phyloP scores from a whole-genome alignment of 768 basidiomycete species.

The button mushroom (Agaricus bisporus) region DNA sequence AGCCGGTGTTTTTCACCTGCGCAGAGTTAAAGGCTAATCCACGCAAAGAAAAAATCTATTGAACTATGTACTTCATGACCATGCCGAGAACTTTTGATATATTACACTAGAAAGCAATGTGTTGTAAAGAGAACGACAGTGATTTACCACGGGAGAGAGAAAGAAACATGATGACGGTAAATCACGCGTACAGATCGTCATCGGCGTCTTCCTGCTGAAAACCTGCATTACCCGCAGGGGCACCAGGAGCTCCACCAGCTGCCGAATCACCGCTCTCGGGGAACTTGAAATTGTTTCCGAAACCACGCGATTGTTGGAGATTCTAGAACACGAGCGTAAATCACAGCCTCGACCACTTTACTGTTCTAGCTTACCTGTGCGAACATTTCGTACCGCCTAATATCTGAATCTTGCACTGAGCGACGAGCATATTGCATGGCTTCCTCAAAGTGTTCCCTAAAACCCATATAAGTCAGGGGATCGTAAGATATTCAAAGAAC shows the following conservation, averaged over 20 bases:
- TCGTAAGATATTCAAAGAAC: background rate
- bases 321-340: slow-evolving; percentile 43
- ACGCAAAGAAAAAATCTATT: background rate
- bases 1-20: no score
- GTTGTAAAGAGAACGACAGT: background rate
- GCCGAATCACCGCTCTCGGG: slow-evolving; percentile 59
- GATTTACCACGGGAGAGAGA: background rate
- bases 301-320: slow-evolving; percentile 85
- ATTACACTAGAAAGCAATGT: slow-evolving; percentile 5
- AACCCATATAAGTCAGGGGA: slow-evolving; percentile 4
- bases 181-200: slow-evolving; percentile 86
- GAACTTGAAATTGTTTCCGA: slow-evolving; percentile 98
- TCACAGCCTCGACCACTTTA: background rate
- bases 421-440: slow-evolving; percentile 97
- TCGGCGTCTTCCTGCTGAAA: slow-evolving; percentile 85
- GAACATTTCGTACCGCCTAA: slow-evolving; percentile 98
- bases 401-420: slow-evolving; percentile 94
- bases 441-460: slow-evolving; percentile 94
- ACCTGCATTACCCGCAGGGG: slow-evolving; percentile 55
- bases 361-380: slow-evolving; percentile 54
- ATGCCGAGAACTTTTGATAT: slow-evolving; percentile 6
- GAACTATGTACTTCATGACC: background rate
- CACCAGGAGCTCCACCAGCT: slow-evolving; percentile 34
- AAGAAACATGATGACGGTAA: background rate
- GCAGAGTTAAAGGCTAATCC: background rate